Conservation (phyloP, 441 rosid genomes). For the Brassica hybrid region DNA sequence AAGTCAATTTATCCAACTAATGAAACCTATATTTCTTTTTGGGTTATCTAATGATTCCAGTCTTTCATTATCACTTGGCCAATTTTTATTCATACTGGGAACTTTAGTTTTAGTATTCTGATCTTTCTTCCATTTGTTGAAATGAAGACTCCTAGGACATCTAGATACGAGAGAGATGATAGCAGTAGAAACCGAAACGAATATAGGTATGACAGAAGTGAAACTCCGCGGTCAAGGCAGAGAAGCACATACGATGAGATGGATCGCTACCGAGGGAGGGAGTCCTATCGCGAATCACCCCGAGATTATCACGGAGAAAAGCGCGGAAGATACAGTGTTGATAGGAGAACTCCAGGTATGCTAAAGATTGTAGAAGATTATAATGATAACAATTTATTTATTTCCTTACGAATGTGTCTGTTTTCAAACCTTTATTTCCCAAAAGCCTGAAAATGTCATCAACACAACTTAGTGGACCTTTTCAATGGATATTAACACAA, state of each 20-base stretch:
- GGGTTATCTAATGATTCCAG: slow-evolving; percentile 4
- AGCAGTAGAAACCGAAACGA: neutral
- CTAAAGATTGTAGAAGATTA: too few relatives aligned
- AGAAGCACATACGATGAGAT: slow-evolving; percentile 49
- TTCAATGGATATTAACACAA: slow-evolving; percentile 22
- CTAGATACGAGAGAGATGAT: too few relatives aligned
- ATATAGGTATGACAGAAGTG: slow-evolving; percentile 3
- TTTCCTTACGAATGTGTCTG: slow-evolving; percentile 14
- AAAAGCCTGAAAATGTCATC: slow-evolving; percentile 9
- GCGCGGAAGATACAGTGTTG: slow-evolving; percentile 62
- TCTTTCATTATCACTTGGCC: neutral
- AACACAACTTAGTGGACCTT: slow-evolving; percentile 18
- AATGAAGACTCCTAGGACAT: slow-evolving; percentile 21
- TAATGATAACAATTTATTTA: too few relatives aligned
- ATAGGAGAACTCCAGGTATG: slow-evolving; percentile 74
- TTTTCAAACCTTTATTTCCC: neutral
- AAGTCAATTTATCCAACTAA: slow-evolving; percentile 44
- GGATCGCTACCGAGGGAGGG: slow-evolving; percentile 63
- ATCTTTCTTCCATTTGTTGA: slow-evolving; percentile 34
- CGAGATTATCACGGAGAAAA: slow-evolving; percentile 61
- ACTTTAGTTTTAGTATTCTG: slow-evolving; percentile 30
- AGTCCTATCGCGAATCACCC: slow-evolving; percentile 46
- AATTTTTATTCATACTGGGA: neutral
- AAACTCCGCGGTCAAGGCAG: slow-evolving; percentile 45
- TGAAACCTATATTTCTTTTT: too few relatives aligned